phyloP scores from a whole-genome alignment of 345 rosid genomes.

The Eucalyptus cloeziana region DNA sequence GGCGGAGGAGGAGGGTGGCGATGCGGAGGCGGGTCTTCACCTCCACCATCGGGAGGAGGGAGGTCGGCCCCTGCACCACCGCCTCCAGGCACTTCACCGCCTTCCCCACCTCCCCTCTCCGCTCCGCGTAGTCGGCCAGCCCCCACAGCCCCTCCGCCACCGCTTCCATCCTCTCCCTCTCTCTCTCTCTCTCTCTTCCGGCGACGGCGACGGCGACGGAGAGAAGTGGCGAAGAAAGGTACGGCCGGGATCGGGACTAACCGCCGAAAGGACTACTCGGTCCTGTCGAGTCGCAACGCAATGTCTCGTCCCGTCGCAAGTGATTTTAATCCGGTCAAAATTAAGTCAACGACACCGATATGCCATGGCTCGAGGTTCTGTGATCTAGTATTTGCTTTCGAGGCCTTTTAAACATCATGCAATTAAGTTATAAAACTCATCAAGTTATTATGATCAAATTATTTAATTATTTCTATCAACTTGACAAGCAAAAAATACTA shows the following conservation, averaged over 20 bases:
- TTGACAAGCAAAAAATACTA: background rate
- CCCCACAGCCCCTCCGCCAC: constrained; percentile 94
- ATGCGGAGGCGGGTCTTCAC: constrained; percentile 83
- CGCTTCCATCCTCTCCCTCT: constrained; percentile 37
- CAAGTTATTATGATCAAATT: rapidly evolving
- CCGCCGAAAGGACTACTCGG: background rate
- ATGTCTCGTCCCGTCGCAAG: background rate
- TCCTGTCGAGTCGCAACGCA: background rate
- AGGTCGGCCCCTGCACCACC: constrained; percentile 57
- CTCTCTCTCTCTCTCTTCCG: background rate
- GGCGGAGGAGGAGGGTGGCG: constrained; percentile 74
- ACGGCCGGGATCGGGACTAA: background rate
- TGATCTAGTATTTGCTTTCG: background rate
- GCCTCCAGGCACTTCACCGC: constrained; percentile 89
- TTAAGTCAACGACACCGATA: background rate
- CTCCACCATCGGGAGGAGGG: constrained; percentile 76
- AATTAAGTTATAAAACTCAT: too few relatives aligned
- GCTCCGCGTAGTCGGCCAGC: constrained; percentile 74
- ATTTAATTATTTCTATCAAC: too few relatives aligned
- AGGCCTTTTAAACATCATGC: background rate
- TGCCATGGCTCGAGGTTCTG: background rate
- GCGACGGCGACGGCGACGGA: background rate
- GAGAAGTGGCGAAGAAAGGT: background rate
- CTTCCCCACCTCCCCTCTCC: constrained; percentile 56
- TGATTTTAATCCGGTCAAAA: background rate